These are phyloP conservation scores for Colletotrichum trifolii DNA, from an alignment of 2,329 filamentous ascomycete genomes.

Conservation along the genomic window DNA sequence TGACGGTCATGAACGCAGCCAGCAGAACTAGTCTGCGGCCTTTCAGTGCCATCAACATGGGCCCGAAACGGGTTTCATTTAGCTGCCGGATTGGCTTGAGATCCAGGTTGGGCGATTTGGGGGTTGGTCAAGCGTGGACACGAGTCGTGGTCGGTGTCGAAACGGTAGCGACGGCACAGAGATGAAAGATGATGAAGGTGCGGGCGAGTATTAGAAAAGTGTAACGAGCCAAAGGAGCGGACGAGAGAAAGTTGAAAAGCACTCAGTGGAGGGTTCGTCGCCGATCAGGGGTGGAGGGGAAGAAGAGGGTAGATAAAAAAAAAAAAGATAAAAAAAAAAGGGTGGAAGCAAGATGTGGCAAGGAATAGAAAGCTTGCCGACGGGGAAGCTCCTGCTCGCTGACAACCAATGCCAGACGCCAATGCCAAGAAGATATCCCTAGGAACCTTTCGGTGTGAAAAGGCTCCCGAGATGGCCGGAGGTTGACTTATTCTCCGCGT, in stretches of 20 bases:
- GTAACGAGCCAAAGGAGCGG: constrained; percentile 19
- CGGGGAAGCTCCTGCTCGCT: constrained; percentile 4
- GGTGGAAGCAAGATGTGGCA: constrained; percentile 17
- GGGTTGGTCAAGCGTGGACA: constrained; percentile 6
- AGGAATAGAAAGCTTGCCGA: constrained; percentile 18
- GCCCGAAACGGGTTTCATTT: constrained; percentile 30
- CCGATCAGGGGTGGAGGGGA: constrained; percentile 10
- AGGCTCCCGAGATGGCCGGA: neutral
- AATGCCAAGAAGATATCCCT: constrained; percentile 17
- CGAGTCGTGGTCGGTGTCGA: constrained; percentile 1
- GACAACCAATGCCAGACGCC: constrained; percentile 16
- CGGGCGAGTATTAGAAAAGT: constrained; percentile 25
- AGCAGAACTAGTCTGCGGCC: constrained; percentile 35
- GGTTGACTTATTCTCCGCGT: constrained; percentile 6
- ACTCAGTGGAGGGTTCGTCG: constrained; percentile 14
- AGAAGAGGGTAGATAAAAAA: constrained; percentile 3
- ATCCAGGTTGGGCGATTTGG: constrained; percentile 23
- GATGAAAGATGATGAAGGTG: constrained; percentile 3
- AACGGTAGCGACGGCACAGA: neutral
- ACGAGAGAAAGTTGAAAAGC: constrained; percentile 11
- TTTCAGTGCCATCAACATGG: constrained; percentile 35
- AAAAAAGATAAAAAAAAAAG: constrained; percentile 10
- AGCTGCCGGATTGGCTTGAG: constrained; percentile 32
- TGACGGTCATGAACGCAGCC: constrained; percentile 22
- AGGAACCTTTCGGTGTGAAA: constrained; percentile 14